A percentile compares a stretch with the other conserved stretches of the same genome.
phyloP scores from a whole-genome alignment of 352 stramenopile species.

The Phytophthora hybrid region DNA sequence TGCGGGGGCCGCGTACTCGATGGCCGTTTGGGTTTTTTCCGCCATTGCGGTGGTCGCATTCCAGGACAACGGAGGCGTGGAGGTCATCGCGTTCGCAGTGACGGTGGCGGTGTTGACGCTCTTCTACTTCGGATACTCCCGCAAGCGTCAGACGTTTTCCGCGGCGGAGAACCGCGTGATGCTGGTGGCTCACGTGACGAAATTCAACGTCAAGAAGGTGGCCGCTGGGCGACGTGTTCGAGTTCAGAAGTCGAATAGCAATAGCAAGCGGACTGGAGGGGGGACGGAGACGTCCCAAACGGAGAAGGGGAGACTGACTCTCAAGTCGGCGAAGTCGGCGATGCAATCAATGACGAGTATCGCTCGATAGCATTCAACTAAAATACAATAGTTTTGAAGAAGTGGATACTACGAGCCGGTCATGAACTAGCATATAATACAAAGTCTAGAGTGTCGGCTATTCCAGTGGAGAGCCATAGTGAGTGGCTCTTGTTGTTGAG shows the following conservation, averaged over 20 bases:
- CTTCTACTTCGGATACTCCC: slow-evolving; percentile 51
- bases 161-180: slow-evolving; percentile 51
- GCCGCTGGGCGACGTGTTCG: slow-evolving; percentile 12
- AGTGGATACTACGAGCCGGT: no score
- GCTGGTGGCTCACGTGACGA: slow-evolving; percentile 55
- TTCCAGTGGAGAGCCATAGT: no score
- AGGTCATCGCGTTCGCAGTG: slow-evolving; percentile 32
- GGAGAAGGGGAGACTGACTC: slow-evolving; percentile 6
- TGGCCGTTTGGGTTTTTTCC: slow-evolving; percentile 36
- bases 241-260: slow-evolving; percentile 19
- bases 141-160: slow-evolving; percentile 49
- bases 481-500: no score
- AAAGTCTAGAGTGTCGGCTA: no score
- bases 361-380: no score
- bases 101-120: slow-evolving; percentile 24
- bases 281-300: slow-evolving; percentile 23
- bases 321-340: slow-evolving; percentile 25
- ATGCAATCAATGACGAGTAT: slow-evolving; percentile 2
- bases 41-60: slow-evolving; percentile 40
- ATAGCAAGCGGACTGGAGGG: slow-evolving; percentile 18
- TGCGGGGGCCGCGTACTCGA: slow-evolving; percentile 35
- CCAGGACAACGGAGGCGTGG: slow-evolving; percentile 34
- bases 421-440: no score
- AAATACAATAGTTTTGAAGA: no score
- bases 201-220: slow-evolving; percentile 42